Evolutionary conservation across 1,284 basidiomycete species (phyloP).

Genomic region (Mycosarcoma mackinlayi): DNA sequence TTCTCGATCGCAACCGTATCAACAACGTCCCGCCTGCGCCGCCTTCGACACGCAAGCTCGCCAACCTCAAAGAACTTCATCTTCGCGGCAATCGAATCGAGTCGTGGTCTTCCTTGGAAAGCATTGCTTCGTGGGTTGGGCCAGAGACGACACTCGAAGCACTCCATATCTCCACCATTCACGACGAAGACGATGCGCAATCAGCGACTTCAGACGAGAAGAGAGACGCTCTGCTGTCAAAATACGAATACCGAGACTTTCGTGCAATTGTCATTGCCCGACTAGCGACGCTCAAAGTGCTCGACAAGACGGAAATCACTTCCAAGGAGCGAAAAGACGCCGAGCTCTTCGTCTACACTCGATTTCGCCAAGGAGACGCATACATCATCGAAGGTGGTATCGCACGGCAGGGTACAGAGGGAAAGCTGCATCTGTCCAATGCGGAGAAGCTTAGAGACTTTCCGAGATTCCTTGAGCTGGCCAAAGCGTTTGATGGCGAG

Average conservation of each 20-base stretch:
- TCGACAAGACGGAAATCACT: conserved; percentile 80
- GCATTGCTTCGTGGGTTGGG: conserved; percentile 77
- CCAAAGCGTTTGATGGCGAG: conserved; percentile 21
- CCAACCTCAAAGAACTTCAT: conserved; percentile 73
- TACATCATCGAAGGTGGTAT: conserved; percentile 23
- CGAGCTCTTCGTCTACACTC: conserved; percentile 74
- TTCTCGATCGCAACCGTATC: conserved; percentile 78
- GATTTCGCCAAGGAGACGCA: conserved; percentile 26
- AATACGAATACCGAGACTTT: conserved; percentile 69
- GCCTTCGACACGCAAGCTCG: conserved; percentile 61
- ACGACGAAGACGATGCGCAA: conserved; percentile 1
- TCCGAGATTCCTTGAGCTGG: conserved; percentile 36
- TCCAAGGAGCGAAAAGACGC: conserved; percentile 81
- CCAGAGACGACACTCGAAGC: conserved; percentile 57
- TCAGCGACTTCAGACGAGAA: background rate
- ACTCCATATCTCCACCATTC: conserved; percentile 20
- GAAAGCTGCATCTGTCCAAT: background rate
- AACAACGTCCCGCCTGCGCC: conserved; percentile 70
- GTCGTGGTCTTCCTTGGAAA: conserved; percentile 78
- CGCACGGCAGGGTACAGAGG: background rate
- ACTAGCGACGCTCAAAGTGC: conserved; percentile 74
- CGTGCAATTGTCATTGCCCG: conserved; percentile 79
- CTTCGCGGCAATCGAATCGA: conserved; percentile 76
- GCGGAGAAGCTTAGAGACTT: conserved; percentile 12
- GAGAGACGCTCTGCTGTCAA: conserved; percentile 11